Evolutionary conservation across 768 basidiomycete species (phyloP).

Genomic region (Agrocybe chaxingu): DNA sequence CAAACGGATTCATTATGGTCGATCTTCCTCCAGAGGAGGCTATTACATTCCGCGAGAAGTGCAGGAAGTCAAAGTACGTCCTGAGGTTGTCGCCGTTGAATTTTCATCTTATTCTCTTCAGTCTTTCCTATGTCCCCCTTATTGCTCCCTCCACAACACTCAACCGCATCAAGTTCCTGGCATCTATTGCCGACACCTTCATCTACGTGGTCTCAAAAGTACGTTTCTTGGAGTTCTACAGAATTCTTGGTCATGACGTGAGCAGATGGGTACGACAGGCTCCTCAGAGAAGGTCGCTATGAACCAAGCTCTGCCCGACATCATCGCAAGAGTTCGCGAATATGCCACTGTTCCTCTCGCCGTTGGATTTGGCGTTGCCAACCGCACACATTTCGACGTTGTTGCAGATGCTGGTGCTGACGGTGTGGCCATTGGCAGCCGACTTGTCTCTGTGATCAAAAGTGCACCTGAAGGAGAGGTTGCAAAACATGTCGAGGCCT

Average conservation of each 20-base stretch:
- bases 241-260: conserved; percentile 4
- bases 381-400: conserved; percentile 80
- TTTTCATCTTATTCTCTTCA: conserved; percentile 24
- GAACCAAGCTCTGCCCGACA: conserved; percentile 75
- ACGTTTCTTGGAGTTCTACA: conserved; percentile 8
- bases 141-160: conserved; percentile 93
- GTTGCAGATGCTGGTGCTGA: conserved; percentile 90
- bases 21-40: conserved; percentile 99
- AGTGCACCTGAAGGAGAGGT: conserved; percentile 47
- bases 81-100: not conserved
- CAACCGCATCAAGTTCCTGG: conserved; percentile 84
- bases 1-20: conserved; percentile 96
- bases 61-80: conserved; percentile 72
- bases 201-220: conserved; percentile 99
- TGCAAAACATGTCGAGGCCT: conserved; percentile 58
- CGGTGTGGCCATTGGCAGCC: conserved; percentile 91
- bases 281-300: conserved; percentile 73
- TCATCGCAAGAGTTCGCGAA: conserved; percentile 79
- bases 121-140: conserved; percentile 91
- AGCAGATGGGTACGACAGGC: conserved; percentile 94
- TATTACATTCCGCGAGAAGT: conserved; percentile 84
- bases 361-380: conserved; percentile 96
- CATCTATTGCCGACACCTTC: conserved; percentile 94
- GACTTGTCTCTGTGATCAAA: conserved; percentile 79
- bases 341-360: conserved; percentile 82